Evolutionary conservation across 2,329 filamentous ascomycete species (phyloP).

Genomic region (Ceratocystiopsis sp.): DNA sequence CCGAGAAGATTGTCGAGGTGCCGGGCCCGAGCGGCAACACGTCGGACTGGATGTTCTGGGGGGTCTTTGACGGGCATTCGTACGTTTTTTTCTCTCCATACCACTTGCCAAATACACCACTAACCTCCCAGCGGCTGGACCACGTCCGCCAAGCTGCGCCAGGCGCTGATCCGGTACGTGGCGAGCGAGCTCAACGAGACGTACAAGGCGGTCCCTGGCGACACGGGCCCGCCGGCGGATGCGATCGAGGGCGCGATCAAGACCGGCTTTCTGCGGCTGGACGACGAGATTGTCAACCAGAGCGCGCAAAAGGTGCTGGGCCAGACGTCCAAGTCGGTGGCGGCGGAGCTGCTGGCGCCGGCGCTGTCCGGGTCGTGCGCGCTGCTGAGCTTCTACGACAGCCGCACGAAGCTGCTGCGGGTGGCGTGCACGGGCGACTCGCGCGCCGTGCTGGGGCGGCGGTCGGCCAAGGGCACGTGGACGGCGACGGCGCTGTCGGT

Average conservation of each 20-base stretch:
- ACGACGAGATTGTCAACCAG: conserved; percentile 87
- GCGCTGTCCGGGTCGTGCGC: conserved; percentile 95
- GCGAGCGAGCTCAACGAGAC: conserved; percentile 84
- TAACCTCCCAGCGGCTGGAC: conserved; percentile 63
- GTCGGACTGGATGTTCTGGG: conserved; percentile 99
- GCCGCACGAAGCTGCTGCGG: conserved; percentile 66
- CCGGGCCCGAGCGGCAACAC: conserved; percentile 37
- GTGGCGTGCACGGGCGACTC: conserved; percentile 94
- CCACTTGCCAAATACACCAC: background rate
- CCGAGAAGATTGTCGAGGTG: conserved; percentile 93
- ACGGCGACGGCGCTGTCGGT: conserved; percentile 75
- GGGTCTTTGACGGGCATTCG: conserved; percentile 95
- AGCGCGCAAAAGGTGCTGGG: conserved; percentile 85
- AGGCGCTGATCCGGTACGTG: conserved; percentile 82
- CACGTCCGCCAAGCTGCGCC: conserved; percentile 86
- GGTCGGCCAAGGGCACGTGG: conserved; percentile 72
- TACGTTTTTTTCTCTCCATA: conserved; percentile 26
- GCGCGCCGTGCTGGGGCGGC: conserved; percentile 78
- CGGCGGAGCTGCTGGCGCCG: conserved; percentile 74
- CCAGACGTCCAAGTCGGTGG: conserved; percentile 73
- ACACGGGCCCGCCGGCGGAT: conserved; percentile 50
- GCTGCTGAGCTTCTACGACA: conserved; percentile 91
- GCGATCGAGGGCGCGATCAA: conserved; percentile 87
- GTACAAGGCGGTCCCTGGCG: conserved; percentile 53
- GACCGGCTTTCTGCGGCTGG: conserved; percentile 70